Conservation (phyloP, 2,329 filamentous ascomycete genomes). For the Curvularia spicifera region DNA sequence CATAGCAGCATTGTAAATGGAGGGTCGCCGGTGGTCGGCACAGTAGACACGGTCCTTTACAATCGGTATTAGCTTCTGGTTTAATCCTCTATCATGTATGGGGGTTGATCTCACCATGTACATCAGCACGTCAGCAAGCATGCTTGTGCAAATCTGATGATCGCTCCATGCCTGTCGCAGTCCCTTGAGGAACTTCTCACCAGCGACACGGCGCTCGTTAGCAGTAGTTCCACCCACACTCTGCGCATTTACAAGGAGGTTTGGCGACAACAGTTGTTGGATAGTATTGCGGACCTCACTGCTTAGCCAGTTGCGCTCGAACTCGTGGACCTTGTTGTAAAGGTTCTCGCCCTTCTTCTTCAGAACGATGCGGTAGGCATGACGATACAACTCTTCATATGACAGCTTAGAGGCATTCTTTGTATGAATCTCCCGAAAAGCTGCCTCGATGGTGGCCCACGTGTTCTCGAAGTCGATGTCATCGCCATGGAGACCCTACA, state of each 20-base stretch:
- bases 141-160: constrained; percentile 91
- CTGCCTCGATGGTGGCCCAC: constrained; percentile 78
- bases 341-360: constrained; percentile 83
- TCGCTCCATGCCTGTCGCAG: constrained; percentile 84
- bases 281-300: constrained; percentile 75
- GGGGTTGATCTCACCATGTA: constrained; percentile 70
- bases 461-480: constrained; percentile 81
- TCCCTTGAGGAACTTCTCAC: constrained; percentile 80
- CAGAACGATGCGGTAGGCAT: constrained; percentile 90
- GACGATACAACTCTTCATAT: constrained; percentile 94
- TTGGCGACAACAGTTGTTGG: constrained; percentile 71
- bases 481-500: constrained; percentile 65
- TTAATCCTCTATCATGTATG: not conserved
- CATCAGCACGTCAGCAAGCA: constrained; percentile 96
- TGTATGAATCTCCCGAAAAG: constrained; percentile 85
- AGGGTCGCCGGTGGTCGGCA: constrained; percentile 72
- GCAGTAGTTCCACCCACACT: constrained; percentile 63
- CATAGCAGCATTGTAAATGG: constrained; percentile 85
- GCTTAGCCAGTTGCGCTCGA: constrained; percentile 82
- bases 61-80: constrained; percentile 27
- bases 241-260: constrained; percentile 64
- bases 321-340: constrained; percentile 79
- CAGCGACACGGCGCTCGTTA: constrained; percentile 78
- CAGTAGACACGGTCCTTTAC: constrained; percentile 78
- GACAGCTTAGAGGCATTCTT: constrained; percentile 89